Evolutionary conservation across 106 monocot genomes (phyloP), one percentile per base, ranked within the genome.

Genomic region (Cymbidium sinense): DNA sequence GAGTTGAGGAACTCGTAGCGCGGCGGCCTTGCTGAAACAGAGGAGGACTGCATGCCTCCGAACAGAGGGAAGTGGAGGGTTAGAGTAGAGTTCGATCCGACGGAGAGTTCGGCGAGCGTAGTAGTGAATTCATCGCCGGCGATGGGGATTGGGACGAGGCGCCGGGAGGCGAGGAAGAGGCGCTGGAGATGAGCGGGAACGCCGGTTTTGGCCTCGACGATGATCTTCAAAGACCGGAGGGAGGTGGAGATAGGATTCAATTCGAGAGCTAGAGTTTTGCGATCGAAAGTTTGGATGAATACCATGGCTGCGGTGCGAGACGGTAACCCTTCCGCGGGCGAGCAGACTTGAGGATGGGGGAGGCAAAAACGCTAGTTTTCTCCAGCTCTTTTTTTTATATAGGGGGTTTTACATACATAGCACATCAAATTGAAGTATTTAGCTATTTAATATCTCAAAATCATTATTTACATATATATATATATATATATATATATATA

Each of bases 1-100:
- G 96, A 91, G 82, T 86, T 87, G 81, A 96, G 94, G 80, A 96
- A 94, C 6, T 96, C 96, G n/a, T n/a, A 80, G 62, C 91, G 89
- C 34, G 82, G 80, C 37, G 91, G 84, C 39, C 91, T 84, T 11
- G 86, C 79, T 6, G 86, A 73, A 47, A 64, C 85, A 1, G 87
- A 41, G 18, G 52, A 13, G 39, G 36, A 10, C 39, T 64, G 72
- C 77, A 77, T 86, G 23, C 89, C 96, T 17, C 87, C 93, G 52
- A 81, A 79, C 9, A 94, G 77, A 43, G 94, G 89, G 75, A 84
- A 70, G 76, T 84, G 89, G 76, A 82, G 84, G 62, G 79, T 62
- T 12, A 89, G 39, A 77, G 90, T 88, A 7, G 90, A 86, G 52
- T 55, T 41, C 1, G 77, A 10, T n/a, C 17, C 43, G 72, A 87